These are phyloP conservation scores for Boletus tylopilopsis DNA, from an alignment of 768 basidiomycete genomes.

Conservation along the genomic window DNA sequence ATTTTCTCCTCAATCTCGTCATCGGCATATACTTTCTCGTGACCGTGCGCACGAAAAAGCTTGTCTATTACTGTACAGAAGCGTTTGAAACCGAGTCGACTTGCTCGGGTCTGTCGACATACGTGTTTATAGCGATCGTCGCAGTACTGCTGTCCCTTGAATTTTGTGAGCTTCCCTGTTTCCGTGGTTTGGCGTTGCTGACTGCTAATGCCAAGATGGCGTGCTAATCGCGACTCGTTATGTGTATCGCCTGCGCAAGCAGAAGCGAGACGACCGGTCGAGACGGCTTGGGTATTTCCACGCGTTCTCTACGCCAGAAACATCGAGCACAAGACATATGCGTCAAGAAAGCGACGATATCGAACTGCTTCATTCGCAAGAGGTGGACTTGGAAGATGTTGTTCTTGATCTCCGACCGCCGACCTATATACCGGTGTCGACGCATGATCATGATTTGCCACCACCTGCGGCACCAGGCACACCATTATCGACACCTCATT, in stretches of 20 bases:
- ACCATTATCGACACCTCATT: slow-evolving; percentile 6
- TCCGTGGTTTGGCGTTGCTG: neutral
- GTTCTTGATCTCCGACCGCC: slow-evolving; percentile 22
- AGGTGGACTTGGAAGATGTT: slow-evolving; percentile 15
- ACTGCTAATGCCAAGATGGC: slow-evolving; percentile 39
- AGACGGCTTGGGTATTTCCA: slow-evolving; percentile 32
- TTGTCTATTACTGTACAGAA: slow-evolving; percentile 42
- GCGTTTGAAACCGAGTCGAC: slow-evolving; percentile 41
- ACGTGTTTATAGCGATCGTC: slow-evolving; percentile 46
- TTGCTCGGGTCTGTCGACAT: slow-evolving; percentile 43
- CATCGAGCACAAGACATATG: slow-evolving; percentile 10
- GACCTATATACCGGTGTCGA: slow-evolving; percentile 16
- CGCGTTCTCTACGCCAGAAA: slow-evolving; percentile 19
- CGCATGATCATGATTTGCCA: slow-evolving; percentile 15
- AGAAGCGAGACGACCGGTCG: slow-evolving; percentile 43
- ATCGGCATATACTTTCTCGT: slow-evolving; percentile 51
- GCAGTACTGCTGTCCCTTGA: slow-evolving; percentile 46
- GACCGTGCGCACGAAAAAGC: slow-evolving; percentile 43
- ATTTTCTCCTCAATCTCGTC: slow-evolving; percentile 53
- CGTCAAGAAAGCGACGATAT: slow-evolving; percentile 27
- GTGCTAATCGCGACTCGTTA: slow-evolving; percentile 52
- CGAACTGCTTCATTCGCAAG: slow-evolving; percentile 23
- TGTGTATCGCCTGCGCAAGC: slow-evolving; percentile 46
- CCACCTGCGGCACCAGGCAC: slow-evolving; percentile 1
- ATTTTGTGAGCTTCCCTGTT: slow-evolving; percentile 44